phyloP scores from a whole-genome alignment of 2,329 filamentous ascomycete genomes.

The Pyricularia grisea region DNA sequence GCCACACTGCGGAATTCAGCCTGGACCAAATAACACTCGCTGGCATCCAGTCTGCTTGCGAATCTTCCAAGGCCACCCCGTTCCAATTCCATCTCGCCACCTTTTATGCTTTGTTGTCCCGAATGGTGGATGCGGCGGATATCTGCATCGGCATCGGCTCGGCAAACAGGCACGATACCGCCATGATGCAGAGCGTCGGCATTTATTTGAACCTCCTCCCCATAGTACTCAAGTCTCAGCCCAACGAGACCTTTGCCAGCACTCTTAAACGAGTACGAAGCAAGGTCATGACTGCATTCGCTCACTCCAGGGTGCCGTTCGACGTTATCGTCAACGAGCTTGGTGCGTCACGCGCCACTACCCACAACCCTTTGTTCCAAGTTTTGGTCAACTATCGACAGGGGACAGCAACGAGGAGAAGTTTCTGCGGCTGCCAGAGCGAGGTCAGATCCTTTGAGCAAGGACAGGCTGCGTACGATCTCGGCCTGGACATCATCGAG shows the following conservation, averaged over 20 bases:
- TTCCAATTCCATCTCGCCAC: conserved; percentile 23
- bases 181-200: conserved; percentile 20
- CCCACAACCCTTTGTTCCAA: conserved; percentile 39
- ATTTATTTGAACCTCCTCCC: conserved; percentile 29
- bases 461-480: conserved; percentile 18
- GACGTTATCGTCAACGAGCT: conserved; percentile 36
- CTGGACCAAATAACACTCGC: not conserved
- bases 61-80: conserved; percentile 14
- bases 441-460: conserved; percentile 10
- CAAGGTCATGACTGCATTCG: conserved; percentile 24
- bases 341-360: conserved; percentile 24
- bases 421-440: conserved; percentile 12
- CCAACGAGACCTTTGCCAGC: conserved; percentile 6
- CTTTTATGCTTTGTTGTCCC: conserved; percentile 19
- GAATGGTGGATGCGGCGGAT: conserved; percentile 17
- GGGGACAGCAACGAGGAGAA: conserved; percentile 12
- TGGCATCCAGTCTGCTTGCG: not conserved
- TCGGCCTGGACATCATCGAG: conserved; percentile 27
- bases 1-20: not conserved
- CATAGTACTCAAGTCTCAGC: conserved; percentile 13
- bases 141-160: conserved; percentile 30
- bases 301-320: conserved; percentile 35
- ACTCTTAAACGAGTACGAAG: conserved; percentile 14
- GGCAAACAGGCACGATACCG: conserved; percentile 20
- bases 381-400: conserved; percentile 23